Evolutionary conservation across 257 asterid species (phyloP).

Genomic region (Fraxinus quadrangulata): DNA sequence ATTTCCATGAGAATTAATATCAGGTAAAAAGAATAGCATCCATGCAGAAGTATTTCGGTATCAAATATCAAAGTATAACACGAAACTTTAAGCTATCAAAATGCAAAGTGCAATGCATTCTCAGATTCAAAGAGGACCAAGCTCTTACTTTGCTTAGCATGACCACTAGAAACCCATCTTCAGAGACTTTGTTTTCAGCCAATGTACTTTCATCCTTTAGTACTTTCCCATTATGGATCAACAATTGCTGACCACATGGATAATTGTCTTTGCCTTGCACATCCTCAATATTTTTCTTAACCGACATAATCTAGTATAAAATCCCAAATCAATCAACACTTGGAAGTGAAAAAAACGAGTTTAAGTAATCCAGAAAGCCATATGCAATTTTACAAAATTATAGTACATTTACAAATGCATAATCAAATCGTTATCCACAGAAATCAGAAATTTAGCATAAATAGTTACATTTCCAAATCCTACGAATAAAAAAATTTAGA

Average conservation of each 20-base stretch:
- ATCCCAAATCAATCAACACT: conserved; percentile 23
- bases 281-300: conserved; percentile 87
- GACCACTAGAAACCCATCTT: conserved; percentile 94
- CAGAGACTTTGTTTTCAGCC: conserved; percentile 77
- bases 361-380: background rate
- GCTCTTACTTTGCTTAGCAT: conserved; percentile 85
- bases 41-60: background rate
- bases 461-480: background rate
- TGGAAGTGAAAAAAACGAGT: background rate
- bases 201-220: conserved; percentile 82
- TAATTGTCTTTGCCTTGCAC: conserved; percentile 85
- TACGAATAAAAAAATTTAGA: background rate
- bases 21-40: background rate
- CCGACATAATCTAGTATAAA: conserved; percentile 70
- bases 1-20: background rate
- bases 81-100: background rate
- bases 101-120: background rate
- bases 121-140: background rate
- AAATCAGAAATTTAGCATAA: background rate
- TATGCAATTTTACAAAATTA: background rate
- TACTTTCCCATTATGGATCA: conserved; percentile 90
- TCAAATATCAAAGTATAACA: background rate
- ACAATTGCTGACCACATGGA: conserved; percentile 88
- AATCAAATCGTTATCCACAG: background rate
- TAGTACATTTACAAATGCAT: background rate